Conservation (phyloP, 1,139 yeast genomes). For the Nakaseomyces delphensis region DNA sequence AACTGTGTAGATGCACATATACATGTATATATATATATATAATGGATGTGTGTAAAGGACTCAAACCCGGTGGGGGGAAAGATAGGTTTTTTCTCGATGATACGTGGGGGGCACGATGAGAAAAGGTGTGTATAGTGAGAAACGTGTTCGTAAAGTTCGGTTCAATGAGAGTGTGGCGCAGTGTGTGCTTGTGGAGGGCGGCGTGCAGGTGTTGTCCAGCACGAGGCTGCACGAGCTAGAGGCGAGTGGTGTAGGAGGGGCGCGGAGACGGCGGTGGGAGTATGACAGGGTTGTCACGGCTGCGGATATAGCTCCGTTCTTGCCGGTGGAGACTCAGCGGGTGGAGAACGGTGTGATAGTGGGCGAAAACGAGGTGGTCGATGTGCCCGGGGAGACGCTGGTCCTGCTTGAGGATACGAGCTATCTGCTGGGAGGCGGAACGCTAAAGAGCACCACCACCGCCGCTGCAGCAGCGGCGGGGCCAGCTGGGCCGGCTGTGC, state of each 20-base stretch:
- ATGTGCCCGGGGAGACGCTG: slow-evolving; percentile 3
- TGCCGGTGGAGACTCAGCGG: slow-evolving; percentile 2
- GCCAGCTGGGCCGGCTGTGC: too few relatives aligned
- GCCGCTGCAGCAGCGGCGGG: too few relatives aligned
- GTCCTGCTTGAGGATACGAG: neutral
- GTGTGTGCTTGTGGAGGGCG: slow-evolving; percentile 1
- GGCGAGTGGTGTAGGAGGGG: neutral
- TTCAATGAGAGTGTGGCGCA: slow-evolving; percentile 4
- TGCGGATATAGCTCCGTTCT: neutral
- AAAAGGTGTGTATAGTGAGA: slow-evolving; percentile 2
- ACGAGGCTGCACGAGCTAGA: neutral
- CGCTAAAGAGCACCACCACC: too few relatives aligned
- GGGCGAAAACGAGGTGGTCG: slow-evolving; percentile 4
- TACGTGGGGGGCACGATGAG: too few relatives aligned
- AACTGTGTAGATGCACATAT: too few relatives aligned
- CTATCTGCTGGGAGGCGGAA: neutral
- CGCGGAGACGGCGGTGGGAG: slow-evolving; percentile 4
- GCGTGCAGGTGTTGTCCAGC: neutral
- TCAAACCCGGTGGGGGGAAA: too few relatives aligned
- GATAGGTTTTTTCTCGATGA: too few relatives aligned
- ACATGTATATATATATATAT: too few relatives aligned
- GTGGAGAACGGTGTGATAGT: slow-evolving; percentile 1
- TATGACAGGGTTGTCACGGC: slow-evolving; percentile 3
- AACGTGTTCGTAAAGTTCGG: slow-evolving; percentile 2
- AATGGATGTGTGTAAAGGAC: too few relatives aligned